phyloP scores from a whole-genome alignment of 768 basidiomycete species.

The Boletus reticulatus region DNA sequence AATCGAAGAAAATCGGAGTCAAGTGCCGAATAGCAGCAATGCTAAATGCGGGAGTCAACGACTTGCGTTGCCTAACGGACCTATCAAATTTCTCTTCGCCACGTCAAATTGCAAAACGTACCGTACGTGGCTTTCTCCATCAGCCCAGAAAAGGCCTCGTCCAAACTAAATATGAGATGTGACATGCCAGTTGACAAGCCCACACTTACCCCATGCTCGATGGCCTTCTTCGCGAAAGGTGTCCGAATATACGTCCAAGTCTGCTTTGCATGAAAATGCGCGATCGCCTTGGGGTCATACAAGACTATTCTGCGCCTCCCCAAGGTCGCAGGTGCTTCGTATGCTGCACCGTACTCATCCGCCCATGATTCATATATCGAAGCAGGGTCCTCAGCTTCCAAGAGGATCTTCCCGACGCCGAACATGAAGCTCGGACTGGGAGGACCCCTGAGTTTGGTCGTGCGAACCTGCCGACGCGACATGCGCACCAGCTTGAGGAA shows the following conservation, averaged over 20 bases:
- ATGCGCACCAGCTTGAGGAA: constrained; percentile 8
- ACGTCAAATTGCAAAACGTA: background rate
- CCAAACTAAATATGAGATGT: constrained; percentile 16
- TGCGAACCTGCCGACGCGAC: constrained; percentile 9
- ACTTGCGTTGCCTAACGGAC: constrained; percentile 23
- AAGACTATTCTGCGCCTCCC: constrained; percentile 13
- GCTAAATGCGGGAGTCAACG: constrained; percentile 27
- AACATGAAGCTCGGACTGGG: constrained; percentile 13
- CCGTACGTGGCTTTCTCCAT: constrained; percentile 47
- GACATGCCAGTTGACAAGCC: background rate
- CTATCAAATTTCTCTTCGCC: background rate
- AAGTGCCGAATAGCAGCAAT: constrained; percentile 23
- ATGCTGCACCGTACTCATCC: constrained; percentile 13
- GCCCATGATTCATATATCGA: constrained; percentile 22
- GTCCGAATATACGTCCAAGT: constrained; percentile 40
- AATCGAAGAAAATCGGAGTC: constrained; percentile 25
- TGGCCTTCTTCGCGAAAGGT: constrained; percentile 30
- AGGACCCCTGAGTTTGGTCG: constrained; percentile 17
- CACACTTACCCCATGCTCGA: constrained; percentile 24
- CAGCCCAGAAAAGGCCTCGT: constrained; percentile 28
- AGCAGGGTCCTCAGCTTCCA: background rate
- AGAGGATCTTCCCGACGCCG: constrained; percentile 11
- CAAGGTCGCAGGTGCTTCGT: constrained; percentile 10
- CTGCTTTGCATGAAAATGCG: constrained; percentile 10
- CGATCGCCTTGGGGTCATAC: constrained; percentile 40